These are phyloP conservation scores for Gentiana macrophylla DNA, from an alignment of 257 asterid species.

Conservation along the genomic window DNA sequence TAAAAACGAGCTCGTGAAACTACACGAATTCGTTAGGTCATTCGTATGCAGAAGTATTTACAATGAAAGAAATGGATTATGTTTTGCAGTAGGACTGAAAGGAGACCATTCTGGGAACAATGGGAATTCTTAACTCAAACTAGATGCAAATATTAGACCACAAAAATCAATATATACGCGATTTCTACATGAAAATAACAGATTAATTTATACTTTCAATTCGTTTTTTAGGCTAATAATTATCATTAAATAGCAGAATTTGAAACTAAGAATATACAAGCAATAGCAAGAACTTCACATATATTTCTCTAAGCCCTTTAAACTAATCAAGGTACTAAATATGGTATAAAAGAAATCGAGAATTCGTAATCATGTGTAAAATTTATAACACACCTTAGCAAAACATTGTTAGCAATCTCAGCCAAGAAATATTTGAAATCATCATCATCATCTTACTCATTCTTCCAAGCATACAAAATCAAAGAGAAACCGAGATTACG, in stretches of 20 bases:
- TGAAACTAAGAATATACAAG: constrained; percentile 19
- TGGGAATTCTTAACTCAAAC: too few species aligned
- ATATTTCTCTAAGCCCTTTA: constrained; percentile 4
- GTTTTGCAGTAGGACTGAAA: too few species aligned
- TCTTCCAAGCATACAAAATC: constrained; percentile 38
- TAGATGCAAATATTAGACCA: too few species aligned
- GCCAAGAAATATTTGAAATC: constrained; percentile 15
- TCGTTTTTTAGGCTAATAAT: too few species aligned
- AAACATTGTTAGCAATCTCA: constrained; percentile 19
- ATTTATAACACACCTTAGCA: constrained; percentile 17
- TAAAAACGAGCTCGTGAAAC: too few species aligned
- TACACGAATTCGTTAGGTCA: too few species aligned
- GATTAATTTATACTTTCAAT: too few species aligned
- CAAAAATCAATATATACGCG: too few species aligned
- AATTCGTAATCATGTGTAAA: constrained; percentile 15
- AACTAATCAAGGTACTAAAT: constrained; percentile 11
- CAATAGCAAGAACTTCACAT: constrained; percentile 7
- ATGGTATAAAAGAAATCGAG: constrained; percentile 13
- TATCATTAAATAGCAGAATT: constrained; percentile 6
- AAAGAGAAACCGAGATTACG: constrained; percentile 32
- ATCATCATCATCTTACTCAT: constrained; percentile 18
- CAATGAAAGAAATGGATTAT: too few species aligned
- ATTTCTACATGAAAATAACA: too few species aligned
- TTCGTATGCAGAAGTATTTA: too few species aligned
- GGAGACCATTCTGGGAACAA: too few species aligned